Conservation (phyloP, 345 rosid species). For the Xanthoceras sorbifolium region DNA sequence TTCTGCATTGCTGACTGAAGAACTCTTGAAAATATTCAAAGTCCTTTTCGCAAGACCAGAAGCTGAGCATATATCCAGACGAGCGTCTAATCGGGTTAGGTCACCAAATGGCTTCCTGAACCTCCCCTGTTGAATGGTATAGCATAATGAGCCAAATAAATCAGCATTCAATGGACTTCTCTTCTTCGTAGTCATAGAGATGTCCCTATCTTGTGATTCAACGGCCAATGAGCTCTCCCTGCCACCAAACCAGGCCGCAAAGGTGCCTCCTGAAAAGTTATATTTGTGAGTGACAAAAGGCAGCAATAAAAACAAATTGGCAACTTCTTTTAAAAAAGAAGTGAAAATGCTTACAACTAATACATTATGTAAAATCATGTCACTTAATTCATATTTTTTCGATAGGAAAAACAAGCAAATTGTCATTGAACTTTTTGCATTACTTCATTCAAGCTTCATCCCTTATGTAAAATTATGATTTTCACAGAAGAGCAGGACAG, state of each 20-base stretch:
- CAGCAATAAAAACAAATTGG: background rate
- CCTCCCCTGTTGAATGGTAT: conserved; percentile 65
- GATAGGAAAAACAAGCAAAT: background rate
- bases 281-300: conserved; percentile 9
- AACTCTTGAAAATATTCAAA: conserved; percentile 39
- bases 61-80: conserved; percentile 67
- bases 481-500: background rate
- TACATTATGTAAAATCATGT: background rate
- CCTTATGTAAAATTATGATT: background rate
- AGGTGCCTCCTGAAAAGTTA: conserved; percentile 51
- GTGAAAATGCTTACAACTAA: background rate
- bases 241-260: conserved; percentile 63
- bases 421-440: background rate
- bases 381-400: background rate
- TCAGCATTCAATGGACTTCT: conserved; percentile 65
- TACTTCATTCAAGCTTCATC: background rate
- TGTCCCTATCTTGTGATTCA: conserved; percentile 23
- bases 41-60: conserved; percentile 54
- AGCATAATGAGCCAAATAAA: conserved; percentile 77
- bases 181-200: conserved; percentile 27
- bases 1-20: conserved; percentile 42
- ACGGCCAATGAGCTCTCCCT: conserved; percentile 29
- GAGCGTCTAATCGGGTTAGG: conserved; percentile 76
- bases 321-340: background rate
- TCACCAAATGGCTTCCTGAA: conserved; percentile 69